phyloP scores from a whole-genome alignment of 495 filamentous ascomycete genomes.

The Astrothelium subdiscretum region DNA sequence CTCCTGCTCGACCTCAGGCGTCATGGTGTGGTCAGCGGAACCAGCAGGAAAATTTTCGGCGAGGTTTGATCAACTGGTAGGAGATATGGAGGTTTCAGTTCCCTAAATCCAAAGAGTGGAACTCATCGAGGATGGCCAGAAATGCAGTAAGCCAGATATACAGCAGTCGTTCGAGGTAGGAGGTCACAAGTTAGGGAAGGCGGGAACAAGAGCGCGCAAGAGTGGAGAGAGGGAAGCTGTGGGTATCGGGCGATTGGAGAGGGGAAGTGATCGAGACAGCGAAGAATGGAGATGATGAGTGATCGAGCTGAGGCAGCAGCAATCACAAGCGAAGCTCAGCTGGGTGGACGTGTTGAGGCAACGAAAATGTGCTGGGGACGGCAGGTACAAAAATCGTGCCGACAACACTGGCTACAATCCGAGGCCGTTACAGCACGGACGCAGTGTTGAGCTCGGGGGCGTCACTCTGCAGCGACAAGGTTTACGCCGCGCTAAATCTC shows the following conservation, averaged over 20 bases:
- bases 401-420: neutral
- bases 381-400: neutral
- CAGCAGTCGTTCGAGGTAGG: no score
- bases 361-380: neutral
- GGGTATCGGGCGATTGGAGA: neutral
- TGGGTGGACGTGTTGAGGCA: neutral
- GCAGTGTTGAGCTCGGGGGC: neutral
- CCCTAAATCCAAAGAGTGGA: neutral
- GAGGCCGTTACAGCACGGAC: neutral
- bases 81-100: neutral
- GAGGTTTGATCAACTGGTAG: neutral
- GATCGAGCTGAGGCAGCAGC: neutral
- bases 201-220: neutral
- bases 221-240: neutral
- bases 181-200: no score
- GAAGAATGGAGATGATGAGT: neutral
- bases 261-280: neutral
- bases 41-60: neutral
- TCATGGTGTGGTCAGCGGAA: conserved; percentile 50
- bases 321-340: neutral
- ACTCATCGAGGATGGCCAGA: neutral
- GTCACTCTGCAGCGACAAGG: neutral
- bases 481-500: conserved; percentile 1
- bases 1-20: conserved; percentile 97
- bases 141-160: no score